A percentile compares a stretch with the other conserved stretches of the same genome.
phyloP scores from a whole-genome alignment of 495 filamentous ascomycete species.

The Aspergillus conjunctus region DNA sequence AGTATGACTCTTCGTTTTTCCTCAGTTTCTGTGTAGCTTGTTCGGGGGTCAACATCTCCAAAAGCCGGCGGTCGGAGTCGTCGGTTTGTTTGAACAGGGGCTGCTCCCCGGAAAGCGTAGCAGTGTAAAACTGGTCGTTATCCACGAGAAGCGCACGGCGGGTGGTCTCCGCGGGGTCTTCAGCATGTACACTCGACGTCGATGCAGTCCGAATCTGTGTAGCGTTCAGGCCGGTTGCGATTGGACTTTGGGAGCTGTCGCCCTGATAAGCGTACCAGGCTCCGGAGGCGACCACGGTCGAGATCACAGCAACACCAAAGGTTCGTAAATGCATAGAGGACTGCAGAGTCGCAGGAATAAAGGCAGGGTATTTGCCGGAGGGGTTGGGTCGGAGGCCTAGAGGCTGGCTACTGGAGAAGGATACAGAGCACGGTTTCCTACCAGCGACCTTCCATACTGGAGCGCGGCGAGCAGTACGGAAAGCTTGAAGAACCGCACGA shows the following conservation, averaged over 20 bases:
- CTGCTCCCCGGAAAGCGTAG: conserved; percentile 74
- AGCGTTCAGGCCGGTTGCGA: conserved; percentile 26
- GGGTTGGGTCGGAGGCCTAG: conserved; percentile 48
- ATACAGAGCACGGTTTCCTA: conserved; percentile 47
- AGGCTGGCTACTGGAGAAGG: conserved; percentile 49
- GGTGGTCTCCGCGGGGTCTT: conserved; percentile 34
- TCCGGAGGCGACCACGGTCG: conserved; percentile 62
- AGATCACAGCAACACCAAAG: conserved; percentile 62
- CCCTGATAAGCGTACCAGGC: conserved; percentile 66
- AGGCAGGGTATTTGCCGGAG: conserved; percentile 40
- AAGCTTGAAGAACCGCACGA: conserved; percentile 62
- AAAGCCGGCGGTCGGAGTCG: conserved; percentile 74
- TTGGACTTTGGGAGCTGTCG: conserved; percentile 31
- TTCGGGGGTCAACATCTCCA: conserved; percentile 96
- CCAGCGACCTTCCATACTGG: conserved; percentile 54
- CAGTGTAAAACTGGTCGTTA: conserved; percentile 80
- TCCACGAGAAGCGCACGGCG: conserved; percentile 68
- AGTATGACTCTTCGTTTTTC: conserved; percentile 85
- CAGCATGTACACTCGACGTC: conserved; percentile 38
- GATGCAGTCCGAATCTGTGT: conserved; percentile 32
- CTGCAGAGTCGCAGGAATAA: conserved; percentile 39
- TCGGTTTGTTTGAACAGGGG: conserved; percentile 86
- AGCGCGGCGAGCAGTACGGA: conserved; percentile 62
- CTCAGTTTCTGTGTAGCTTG: conserved; percentile 89
- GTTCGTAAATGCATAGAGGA: conserved; percentile 68